These are phyloP conservation scores for Thalassiosira pacifica DNA, from an alignment of 352 stramenopile genomes.

Conservation along the genomic window DNA sequence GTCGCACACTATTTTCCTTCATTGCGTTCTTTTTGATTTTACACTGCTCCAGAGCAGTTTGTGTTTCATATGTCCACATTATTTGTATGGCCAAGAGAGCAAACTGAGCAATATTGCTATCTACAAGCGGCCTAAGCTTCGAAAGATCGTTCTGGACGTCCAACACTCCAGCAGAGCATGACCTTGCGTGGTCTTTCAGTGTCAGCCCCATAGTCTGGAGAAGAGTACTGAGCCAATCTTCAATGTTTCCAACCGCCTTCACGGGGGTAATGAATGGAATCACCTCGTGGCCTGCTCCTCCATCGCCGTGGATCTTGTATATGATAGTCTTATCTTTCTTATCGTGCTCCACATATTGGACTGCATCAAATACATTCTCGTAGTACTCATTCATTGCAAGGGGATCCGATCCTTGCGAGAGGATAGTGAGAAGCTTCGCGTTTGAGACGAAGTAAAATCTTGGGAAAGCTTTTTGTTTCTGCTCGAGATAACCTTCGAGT, in stretches of 20 bases:
- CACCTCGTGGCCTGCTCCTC: conserved; percentile 89
- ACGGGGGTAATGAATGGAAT: conserved; percentile 95
- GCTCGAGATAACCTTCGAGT: conserved; percentile 97
- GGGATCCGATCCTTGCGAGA: conserved; percentile 97
- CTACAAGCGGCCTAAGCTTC: conserved; percentile 93
- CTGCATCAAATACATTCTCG: conserved; percentile 99
- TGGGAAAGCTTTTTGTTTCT: conserved; percentile 98
- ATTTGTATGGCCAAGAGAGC: conserved; percentile 95
- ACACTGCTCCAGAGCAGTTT: conserved; percentile 94
- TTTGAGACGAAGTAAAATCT: conserved; percentile 99
- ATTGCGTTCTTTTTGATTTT: conserved; percentile 96
- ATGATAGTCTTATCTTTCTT: conserved; percentile 98
- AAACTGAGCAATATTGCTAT: conserved; percentile 95
- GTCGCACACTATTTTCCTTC: conserved; percentile 96
- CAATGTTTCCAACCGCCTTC: conserved; percentile 97
- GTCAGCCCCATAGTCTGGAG: conserved; percentile 93
- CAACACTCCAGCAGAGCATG: conserved; percentile 93
- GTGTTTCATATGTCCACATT: conserved; percentile 96
- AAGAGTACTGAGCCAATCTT: conserved; percentile 98
- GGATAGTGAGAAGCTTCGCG: conserved; percentile 95
- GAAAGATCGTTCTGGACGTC: conserved; percentile 91
- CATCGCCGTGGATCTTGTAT: conserved; percentile 90
- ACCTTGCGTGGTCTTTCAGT: conserved; percentile 96
- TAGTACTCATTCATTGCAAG: conserved; percentile 99
- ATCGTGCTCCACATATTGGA: conserved; percentile 97